Base-by-base conservation (phyloP, 768 basidiomycete genomes). In the Sporobolomyces roseus region DNA sequence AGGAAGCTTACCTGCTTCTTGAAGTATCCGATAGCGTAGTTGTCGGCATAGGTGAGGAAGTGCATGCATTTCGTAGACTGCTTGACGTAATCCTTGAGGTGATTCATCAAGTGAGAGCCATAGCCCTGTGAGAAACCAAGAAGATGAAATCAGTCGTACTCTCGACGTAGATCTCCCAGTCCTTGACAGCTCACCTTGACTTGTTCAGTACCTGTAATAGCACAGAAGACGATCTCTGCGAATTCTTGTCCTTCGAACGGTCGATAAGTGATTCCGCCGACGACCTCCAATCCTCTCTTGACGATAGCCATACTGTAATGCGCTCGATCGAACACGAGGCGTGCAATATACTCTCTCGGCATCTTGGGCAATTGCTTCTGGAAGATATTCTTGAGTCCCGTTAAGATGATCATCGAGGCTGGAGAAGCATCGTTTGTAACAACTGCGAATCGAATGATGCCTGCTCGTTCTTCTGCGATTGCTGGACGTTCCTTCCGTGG, bases 1-100 rank as follows among this genome's bases (percentile, higher is more conserved):
- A 36, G 27, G 43, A 27, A 49, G 61, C 75, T 51, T 29, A 78
- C 79, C 81, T 98, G 96, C 78, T 98, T 99, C 78, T 92, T 92
- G 83, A 99, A 98, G 80, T 97, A 99, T 4, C 96, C 94, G 45
- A 98, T 93, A 23, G 96, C 96, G 77, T 91, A 99, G 78, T 98
- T 98, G 80, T 99, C 96, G 53, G 96, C 96, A 76, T 98, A 99
- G 5, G 96, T 97, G 38, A 99, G 82, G 80, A 97, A 98, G 79
- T 96, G 86, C 84, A 88, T 86, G 86, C 97, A 90, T 48, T 84
- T 84, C 0, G 91, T 89, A 77, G 92, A 91, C 14, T 87, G 84
- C 69, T 87, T 86, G 72, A 97, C 88, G 79, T 97, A 90, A 51
- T 88, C 87, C 80, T 98, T 98, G 83, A 92, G 91, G 78, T 96